A percentile compares a stretch with the other conserved stretches of the same genome.
Conservation (phyloP, 495 filamentous ascomycete genomes). For the Neurospora cerealis region DNA sequence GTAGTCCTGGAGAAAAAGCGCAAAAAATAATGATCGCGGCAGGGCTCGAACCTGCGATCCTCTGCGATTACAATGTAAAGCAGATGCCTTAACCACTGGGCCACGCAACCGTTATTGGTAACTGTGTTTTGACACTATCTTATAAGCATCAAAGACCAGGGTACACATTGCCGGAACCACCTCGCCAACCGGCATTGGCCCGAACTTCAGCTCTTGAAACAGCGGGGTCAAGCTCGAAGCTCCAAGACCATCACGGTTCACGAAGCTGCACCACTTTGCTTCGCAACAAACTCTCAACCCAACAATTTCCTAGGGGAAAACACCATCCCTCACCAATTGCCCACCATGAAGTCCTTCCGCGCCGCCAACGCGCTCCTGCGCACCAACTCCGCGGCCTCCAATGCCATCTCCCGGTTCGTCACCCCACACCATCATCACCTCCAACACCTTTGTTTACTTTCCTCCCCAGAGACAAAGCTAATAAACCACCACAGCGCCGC, state of each 20-base stretch:
- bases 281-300: neutral
- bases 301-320: neutral
- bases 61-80: constrained; percentile 29
- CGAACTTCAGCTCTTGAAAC: neutral
- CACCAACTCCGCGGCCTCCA: neutral
- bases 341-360: constrained; percentile 14
- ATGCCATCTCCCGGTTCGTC: constrained; percentile 4
- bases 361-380: constrained; percentile 14
- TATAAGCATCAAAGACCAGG: neutral
- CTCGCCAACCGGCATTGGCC: neutral
- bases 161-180: neutral
- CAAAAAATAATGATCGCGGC: constrained; percentile 31
- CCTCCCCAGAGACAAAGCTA: neutral
- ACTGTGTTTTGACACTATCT: fast-evolving
- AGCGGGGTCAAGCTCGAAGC: neutral
- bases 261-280: neutral
- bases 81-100: constrained; percentile 34
- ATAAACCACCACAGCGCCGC: neutral
- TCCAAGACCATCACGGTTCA: neutral
- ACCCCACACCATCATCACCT: neutral
- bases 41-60: constrained; percentile 43
- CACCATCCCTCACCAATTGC: neutral
- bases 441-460: neutral
- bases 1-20: neutral
- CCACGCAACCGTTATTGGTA: constrained; percentile 19